Evolutionary conservation across 768 basidiomycete species (phyloP).

Genomic region (Butyriboletus loyo): DNA sequence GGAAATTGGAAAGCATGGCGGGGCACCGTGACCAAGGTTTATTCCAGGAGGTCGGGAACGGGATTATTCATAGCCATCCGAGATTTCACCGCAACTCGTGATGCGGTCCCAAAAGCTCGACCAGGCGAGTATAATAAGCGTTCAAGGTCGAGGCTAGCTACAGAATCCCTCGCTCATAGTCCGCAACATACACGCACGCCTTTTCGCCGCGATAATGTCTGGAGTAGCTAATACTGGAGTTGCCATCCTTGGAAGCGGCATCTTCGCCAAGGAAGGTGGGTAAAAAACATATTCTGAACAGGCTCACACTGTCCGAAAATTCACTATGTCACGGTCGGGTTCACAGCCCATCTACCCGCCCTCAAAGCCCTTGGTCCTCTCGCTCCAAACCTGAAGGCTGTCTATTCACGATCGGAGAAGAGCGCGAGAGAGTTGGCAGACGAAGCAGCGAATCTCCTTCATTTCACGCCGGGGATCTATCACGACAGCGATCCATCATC

Average conservation of each 20-base stretch:
- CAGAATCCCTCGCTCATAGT: not conserved
- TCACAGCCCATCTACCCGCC: conserved; percentile 75
- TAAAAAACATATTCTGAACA: conserved; percentile 7
- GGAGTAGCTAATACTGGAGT: conserved; percentile 43
- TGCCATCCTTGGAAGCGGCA: conserved; percentile 79
- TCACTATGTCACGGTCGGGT: conserved; percentile 23
- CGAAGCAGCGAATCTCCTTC: conserved; percentile 41
- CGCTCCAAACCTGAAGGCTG: conserved; percentile 53
- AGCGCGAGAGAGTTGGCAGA: conserved; percentile 53
- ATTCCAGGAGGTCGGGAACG: not conserved
- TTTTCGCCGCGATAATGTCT: conserved; percentile 33
- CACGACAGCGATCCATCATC: conserved; percentile 46
- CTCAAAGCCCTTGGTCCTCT: conserved; percentile 50
- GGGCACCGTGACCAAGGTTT: not conserved
- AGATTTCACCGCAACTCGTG: not conserved
- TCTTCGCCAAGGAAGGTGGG: conserved; percentile 74
- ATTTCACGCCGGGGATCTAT: conserved; percentile 48
- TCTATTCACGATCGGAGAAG: conserved; percentile 77
- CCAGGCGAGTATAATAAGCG: not conserved
- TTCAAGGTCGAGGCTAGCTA: not conserved
- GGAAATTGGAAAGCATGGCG: not conserved
- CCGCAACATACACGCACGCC: not conserved
- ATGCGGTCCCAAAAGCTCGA: not conserved
- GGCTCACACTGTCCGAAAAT: conserved; percentile 12
- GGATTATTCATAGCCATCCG: not conserved